A percentile compares a stretch with the other conserved stretches of the same genome.
phyloP scores from a whole-genome alignment of 2,329 filamentous ascomycete genomes.

The Alternaria brassicicola region DNA sequence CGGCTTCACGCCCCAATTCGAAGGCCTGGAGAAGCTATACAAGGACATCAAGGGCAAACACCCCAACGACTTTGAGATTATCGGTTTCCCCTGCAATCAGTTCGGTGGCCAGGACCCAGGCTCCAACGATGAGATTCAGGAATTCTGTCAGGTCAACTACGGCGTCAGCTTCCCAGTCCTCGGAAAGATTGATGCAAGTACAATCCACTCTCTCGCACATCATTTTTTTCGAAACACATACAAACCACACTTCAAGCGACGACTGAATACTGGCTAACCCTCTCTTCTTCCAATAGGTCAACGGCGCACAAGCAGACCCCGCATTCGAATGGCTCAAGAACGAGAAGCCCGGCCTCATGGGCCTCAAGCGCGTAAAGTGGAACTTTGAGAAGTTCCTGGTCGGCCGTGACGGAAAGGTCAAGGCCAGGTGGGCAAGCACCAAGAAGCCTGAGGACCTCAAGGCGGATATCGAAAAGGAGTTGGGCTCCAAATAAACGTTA shows the following conservation, averaged over 20 bases:
- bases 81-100: slow-evolving; percentile 99
- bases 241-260: not conserved
- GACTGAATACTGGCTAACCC: not conserved
- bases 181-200: slow-evolving; percentile 80
- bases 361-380: slow-evolving; percentile 94
- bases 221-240: too few species aligned
- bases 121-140: slow-evolving; percentile 65
- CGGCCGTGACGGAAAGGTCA: slow-evolving; percentile 82
- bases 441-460: slow-evolving; percentile 85
- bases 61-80: slow-evolving; percentile 78
- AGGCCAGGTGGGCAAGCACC: slow-evolving; percentile 83
- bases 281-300: slow-evolving; percentile 50
- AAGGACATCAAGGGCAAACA: slow-evolving; percentile 72
- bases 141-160: slow-evolving; percentile 90
- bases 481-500: slow-evolving; percentile 45
- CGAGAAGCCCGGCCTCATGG: slow-evolving; percentile 79
- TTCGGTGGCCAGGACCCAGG: slow-evolving; percentile 92
- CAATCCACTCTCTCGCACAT: not conserved
- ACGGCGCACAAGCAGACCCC: slow-evolving; percentile 80
- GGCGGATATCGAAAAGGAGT: slow-evolving; percentile 74
- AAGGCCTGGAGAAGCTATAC: slow-evolving; percentile 88
- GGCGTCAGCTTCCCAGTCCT: slow-evolving; percentile 90
- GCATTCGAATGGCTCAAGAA: slow-evolving; percentile 77
- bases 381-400: slow-evolving; percentile 99
- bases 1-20: slow-evolving; percentile 96